Conservation (phyloP, 176 grass and related monocot species). For the Oryza brachyantha region DNA sequence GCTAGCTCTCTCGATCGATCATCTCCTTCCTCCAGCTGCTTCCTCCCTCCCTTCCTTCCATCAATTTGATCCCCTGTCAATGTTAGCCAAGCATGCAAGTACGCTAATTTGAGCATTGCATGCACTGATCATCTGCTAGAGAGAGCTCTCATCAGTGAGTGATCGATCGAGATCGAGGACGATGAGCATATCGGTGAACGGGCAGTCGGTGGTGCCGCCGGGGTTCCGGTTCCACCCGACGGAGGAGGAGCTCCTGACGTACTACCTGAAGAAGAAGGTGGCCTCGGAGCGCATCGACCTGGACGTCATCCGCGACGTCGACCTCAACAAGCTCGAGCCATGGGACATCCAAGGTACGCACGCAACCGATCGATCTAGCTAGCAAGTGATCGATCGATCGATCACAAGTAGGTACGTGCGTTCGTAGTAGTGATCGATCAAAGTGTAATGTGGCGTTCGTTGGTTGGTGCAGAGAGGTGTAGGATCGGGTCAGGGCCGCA, state of each 20-base stretch:
- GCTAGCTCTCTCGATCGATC: too few relatives aligned
- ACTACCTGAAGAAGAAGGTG: conserved; percentile 94
- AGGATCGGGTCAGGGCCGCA: conserved; percentile 67
- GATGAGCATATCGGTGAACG: conserved; percentile 92
- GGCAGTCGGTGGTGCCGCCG: conserved; percentile 76
- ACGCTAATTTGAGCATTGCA: background rate
- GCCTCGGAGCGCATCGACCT: conserved; percentile 70
- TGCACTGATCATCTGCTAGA: background rate
- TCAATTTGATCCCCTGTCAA: background rate
- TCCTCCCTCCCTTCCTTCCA: too few relatives aligned
- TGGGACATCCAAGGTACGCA: conserved; percentile 96
- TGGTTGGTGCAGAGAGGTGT: conserved; percentile 48
- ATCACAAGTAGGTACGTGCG: too few relatives aligned
- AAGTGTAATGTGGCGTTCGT: background rate
- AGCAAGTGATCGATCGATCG: too few relatives aligned
- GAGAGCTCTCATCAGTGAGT: too few relatives aligned
- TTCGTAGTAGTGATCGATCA: background rate
- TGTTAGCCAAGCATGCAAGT: background rate
- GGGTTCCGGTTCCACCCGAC: conserved; percentile 96
- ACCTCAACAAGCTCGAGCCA: conserved; percentile 95
- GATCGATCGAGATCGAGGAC: background rate
- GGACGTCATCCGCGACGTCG: conserved; percentile 85
- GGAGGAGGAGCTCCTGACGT: conserved; percentile 86
- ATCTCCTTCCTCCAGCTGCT: background rate
- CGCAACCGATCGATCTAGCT: background rate